Percentiles rank a stretch among this genome's conserved stretches.
Evolutionary conservation across 192 early-diverging fungal genomes (phyloP).

Genomic region (Spizellomyces punctatus): DNA sequence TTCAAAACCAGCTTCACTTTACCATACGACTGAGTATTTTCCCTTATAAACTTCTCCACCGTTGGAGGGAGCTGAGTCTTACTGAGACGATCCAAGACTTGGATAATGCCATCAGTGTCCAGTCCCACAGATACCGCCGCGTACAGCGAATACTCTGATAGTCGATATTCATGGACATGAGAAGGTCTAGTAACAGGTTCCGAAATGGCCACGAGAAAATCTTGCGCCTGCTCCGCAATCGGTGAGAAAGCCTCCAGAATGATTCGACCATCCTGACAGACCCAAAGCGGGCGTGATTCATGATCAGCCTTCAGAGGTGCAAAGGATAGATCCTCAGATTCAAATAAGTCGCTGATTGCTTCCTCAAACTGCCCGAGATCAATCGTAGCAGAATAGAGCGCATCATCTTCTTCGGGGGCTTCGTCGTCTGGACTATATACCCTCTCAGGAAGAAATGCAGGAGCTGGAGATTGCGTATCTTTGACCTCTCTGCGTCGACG

Average conservation of each 20-base stretch:
- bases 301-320: conserved; percentile 82
- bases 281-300: conserved; percentile 86
- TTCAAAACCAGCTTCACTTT: conserved; percentile 97
- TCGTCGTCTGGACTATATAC: not conserved
- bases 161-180: conserved; percentile 85
- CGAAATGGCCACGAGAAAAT: conserved; percentile 88
- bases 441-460: too few relatives aligned
- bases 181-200: conserved; percentile 76
- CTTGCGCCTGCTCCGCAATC: conserved; percentile 92
- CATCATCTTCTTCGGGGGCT: not conserved
- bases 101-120: conserved; percentile 87
- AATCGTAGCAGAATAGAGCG: not conserved
- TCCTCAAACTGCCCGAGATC: conserved; percentile 7
- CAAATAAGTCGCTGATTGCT: conserved; percentile 10
- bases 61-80: conserved; percentile 75
- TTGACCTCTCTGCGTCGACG: too few relatives aligned
- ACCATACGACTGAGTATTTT: conserved; percentile 86
- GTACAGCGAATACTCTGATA: conserved; percentile 94
- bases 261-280: conserved; percentile 77
- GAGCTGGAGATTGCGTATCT: too few relatives aligned
- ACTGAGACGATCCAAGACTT: conserved; percentile 84
- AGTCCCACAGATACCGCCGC: conserved; percentile 97
- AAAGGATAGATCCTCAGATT: not conserved
- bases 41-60: conserved; percentile 74
- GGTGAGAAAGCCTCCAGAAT: conserved; percentile 97